Base-by-base conservation (phyloP, 169 alveolate genomes). In the Plasmodium malariae region DNA sequence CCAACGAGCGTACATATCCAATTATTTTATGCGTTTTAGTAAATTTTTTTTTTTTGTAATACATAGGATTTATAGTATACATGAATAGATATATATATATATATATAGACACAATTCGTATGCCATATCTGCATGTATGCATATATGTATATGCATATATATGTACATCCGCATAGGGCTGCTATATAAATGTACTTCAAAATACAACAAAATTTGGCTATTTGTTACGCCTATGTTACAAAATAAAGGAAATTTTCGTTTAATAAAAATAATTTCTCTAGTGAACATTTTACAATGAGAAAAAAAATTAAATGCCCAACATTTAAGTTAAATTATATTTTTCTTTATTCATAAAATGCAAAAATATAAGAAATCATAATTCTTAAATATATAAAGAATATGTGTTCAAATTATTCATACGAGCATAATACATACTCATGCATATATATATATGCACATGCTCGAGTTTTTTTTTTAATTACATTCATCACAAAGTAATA, bases 401-500 rank as follows among this genome's bases (percentile, higher is more conserved):
- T 19, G 26, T n/a, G 62, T n/a, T 51, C 62, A 51, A 51, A 51
- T 51, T 67, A 48, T 40, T 4, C 9, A 67, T 17, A 49, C 1
- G 36, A 30, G 17, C 34, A 17, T 37, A 37, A 48, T 67, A 30
- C 19, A 12, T 26, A 67, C 12, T 6, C 11, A 12, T 67, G 19
- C n/a, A 28, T 48, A 68, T 5, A 68, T 24, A 17, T 30, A 68
- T 68, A 17, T 40, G 2, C 32, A 24, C 63, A 24, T 70, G 69
- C n/a, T 70, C 30, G 24, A 67, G 21, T 12, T 49, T 19, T 14
- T 67, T 67, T 28, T 67, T 67, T 67, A 67, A 67, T 67, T 67
- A 70, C 49, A 48, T 26, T 43, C 24, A 70, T 70, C 69, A 70
- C 45, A 48, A 70, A 37, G 26, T 32, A 0, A 55, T 34, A 70